These are phyloP conservation scores for Curvularia eragrostidis DNA, from an alignment of 2,329 filamentous ascomycete genomes.

Conservation along the genomic window DNA sequence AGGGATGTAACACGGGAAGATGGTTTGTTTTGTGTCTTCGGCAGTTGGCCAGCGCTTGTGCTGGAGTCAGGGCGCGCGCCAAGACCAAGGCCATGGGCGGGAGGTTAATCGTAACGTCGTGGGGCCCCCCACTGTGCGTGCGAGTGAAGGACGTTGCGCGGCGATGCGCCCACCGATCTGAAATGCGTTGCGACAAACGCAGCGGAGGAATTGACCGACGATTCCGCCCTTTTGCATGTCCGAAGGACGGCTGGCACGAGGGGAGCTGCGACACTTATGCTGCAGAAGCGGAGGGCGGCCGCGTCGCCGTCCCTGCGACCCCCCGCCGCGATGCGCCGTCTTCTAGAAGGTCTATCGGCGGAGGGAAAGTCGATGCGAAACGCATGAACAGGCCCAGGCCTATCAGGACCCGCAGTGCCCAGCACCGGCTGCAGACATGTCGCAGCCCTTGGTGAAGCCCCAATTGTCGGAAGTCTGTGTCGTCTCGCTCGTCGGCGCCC, in stretches of 20 bases:
- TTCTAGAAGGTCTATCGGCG: conserved; percentile 19
- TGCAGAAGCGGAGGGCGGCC: conserved; percentile 31
- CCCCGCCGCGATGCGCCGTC: conserved; percentile 16
- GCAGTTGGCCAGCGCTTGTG: conserved; percentile 4
- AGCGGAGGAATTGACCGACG: conserved; percentile 14
- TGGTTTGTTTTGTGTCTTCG: conserved; percentile 8
- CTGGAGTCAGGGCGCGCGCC: neutral
- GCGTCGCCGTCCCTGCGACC: conserved; percentile 13
- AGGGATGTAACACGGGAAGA: conserved; percentile 5
- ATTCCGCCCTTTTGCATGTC: conserved; percentile 16
- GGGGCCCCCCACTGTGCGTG: neutral
- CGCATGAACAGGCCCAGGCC: conserved; percentile 29
- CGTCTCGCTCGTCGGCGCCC: conserved; percentile 20
- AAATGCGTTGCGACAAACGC: conserved; percentile 7
- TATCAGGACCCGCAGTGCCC: conserved; percentile 21
- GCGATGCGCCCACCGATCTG: neutral
- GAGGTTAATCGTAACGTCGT: conserved; percentile 1
- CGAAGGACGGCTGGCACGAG: conserved; percentile 13
- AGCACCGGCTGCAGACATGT: conserved; percentile 27
- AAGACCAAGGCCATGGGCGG: neutral
- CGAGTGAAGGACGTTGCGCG: neutral
- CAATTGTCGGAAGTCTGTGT: conserved; percentile 39
- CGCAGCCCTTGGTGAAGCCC: conserved; percentile 38
- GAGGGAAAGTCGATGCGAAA: conserved; percentile 33
- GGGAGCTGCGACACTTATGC: conserved; percentile 22